Evolutionary conservation across 768 basidiomycete genomes (phyloP).

Genomic region (Gymnopilus junonius): DNA sequence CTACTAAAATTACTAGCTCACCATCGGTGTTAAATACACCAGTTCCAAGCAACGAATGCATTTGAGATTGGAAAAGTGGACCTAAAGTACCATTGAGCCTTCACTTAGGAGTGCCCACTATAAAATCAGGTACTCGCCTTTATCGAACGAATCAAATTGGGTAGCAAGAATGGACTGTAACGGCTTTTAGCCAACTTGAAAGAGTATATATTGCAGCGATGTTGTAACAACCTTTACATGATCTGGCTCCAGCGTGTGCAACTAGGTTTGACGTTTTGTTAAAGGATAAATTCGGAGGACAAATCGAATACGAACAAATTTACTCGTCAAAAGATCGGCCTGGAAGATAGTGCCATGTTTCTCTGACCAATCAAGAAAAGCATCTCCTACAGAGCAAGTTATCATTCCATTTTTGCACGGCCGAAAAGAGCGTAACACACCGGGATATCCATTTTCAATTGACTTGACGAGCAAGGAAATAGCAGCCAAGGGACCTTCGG

Average conservation of each 20-base stretch:
- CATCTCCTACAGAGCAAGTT: conserved; percentile 28
- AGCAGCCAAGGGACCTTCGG: conserved; percentile 11
- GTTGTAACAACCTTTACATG: conserved; percentile 51
- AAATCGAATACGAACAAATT: background rate
- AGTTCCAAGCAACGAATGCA: conserved; percentile 49
- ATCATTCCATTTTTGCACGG: background rate
- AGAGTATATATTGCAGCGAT: too few relatives aligned
- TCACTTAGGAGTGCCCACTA: background rate
- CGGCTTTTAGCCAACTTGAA: too few relatives aligned
- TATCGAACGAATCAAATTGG: conserved; percentile 50
- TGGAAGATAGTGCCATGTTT: conserved; percentile 38
- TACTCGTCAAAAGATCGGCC: conserved; percentile 30
- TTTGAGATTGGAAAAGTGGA: conserved; percentile 27
- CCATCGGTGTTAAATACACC: conserved; percentile 69
- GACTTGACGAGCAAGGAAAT: conserved; percentile 15
- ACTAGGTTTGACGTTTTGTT: conserved; percentile 23
- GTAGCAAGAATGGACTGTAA: conserved; percentile 49
- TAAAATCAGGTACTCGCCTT: conserved; percentile 32
- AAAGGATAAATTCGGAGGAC: too few relatives aligned
- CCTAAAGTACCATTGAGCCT: conserved; percentile 14
- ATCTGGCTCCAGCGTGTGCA: conserved; percentile 49
- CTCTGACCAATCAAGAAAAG: conserved; percentile 24
- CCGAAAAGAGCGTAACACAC: conserved; percentile 21
- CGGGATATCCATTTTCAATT: conserved; percentile 34
- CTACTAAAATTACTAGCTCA: conserved; percentile 23